Conservation (phyloP, 2,329 filamentous ascomycete genomes). For the Monilinia fructicola region DNA sequence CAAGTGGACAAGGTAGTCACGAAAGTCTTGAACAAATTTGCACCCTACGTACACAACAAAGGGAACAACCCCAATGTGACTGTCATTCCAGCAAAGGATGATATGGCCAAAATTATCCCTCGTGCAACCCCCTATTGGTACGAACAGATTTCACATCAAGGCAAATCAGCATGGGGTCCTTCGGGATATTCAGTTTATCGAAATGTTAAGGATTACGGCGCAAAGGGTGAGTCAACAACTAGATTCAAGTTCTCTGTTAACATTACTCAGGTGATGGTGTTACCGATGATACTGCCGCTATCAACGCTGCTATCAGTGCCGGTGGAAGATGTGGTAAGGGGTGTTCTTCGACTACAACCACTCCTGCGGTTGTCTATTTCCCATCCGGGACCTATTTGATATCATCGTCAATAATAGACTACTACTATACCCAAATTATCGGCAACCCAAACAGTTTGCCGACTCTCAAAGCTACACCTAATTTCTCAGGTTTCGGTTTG, state of each 20-base stretch:
- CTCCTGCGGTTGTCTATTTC: constrained; percentile 43
- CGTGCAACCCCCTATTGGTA: constrained; percentile 29
- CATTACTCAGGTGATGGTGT: constrained; percentile 46
- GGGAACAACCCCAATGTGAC: not conserved
- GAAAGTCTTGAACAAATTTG: constrained; percentile 20
- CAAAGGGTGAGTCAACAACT: constrained; percentile 18
- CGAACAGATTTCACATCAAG: constrained; percentile 29
- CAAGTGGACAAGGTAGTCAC: constrained; percentile 17
- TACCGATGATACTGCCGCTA: constrained; percentile 79
- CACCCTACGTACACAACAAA: constrained; percentile 20
- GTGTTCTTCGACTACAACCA: constrained; percentile 51
- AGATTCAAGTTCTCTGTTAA: constrained; percentile 38
- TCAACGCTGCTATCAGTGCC: constrained; percentile 57
- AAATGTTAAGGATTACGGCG: constrained; percentile 29
- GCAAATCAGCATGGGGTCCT: constrained; percentile 28
- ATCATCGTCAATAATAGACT: constrained; percentile 31
- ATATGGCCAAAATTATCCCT: constrained; percentile 19
- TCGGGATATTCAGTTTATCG: constrained; percentile 28
- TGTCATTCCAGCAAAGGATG: constrained; percentile 14
- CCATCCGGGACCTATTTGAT: constrained; percentile 37
- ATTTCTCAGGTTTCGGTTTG: constrained; percentile 73
- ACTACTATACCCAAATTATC: constrained; percentile 36
- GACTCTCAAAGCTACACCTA: constrained; percentile 67
- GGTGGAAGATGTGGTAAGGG: constrained; percentile 43
- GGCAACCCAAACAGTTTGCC: constrained; percentile 51